Conservation (phyloP, 208 protist genomes). For the Trypanosoma cruzi region DNA sequence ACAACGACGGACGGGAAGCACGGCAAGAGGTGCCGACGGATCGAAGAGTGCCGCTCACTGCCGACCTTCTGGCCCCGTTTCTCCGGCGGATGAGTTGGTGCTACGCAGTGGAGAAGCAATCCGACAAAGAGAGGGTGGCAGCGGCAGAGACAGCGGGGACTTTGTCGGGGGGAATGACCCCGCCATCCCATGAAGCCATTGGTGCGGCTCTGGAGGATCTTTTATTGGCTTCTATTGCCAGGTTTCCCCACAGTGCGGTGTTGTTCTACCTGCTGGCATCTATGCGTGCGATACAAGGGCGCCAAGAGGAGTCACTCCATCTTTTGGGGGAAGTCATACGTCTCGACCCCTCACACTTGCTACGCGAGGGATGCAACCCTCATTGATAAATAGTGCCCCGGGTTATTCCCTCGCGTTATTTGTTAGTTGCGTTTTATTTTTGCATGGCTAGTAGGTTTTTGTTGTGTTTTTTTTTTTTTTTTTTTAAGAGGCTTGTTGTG, state of each 20-base stretch:
- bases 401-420: neutral
- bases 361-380: neutral
- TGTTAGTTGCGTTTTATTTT: constrained; percentile 2
- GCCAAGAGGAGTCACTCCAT: constrained; percentile 12
- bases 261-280: constrained; percentile 22
- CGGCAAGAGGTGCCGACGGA: neutral
- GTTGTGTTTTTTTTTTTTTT: too few relatives aligned
- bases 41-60: neutral
- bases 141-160: neutral
- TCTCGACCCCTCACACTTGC: constrained; percentile 22
- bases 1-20: neutral
- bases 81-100: constrained; percentile 6
- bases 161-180: neutral
- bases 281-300: constrained; percentile 13
- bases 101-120: constrained; percentile 1
- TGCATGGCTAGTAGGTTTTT: neutral
- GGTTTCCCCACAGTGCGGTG: constrained; percentile 6
- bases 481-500: too few relatives aligned
- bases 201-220: constrained; percentile 12
- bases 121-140: neutral
- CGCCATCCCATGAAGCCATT: neutral
- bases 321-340: constrained; percentile 13
- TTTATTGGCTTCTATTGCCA: neutral
- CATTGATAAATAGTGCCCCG: neutral
- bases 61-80: constrained; percentile 9